phyloP scores from a whole-genome alignment of 352 stramenopile species.

The Blastocystis hominis region DNA sequence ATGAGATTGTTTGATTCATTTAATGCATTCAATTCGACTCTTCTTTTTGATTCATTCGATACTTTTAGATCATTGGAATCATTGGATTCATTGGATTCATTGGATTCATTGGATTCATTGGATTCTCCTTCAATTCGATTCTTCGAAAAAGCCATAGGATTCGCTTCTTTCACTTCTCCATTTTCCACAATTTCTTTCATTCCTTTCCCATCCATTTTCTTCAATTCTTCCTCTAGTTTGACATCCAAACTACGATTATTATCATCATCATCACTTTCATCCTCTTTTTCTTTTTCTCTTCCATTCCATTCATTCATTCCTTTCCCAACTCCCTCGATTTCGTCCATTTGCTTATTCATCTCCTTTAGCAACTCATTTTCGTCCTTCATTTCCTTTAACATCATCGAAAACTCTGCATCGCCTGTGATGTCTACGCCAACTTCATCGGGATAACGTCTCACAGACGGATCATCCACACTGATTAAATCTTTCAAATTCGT shows the following conservation, averaged over 20 bases:
- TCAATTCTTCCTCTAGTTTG: neutral
- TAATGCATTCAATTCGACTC: neutral
- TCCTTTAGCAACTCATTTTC: neutral
- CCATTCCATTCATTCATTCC: neutral
- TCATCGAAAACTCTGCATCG: neutral
- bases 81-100: no score
- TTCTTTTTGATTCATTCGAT: neutral
- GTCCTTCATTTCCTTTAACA: neutral
- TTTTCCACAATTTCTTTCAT: neutral
- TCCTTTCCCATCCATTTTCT: neutral
- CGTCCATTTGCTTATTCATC: neutral
- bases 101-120: no score
- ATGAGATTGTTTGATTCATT: neutral
- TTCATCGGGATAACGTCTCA: neutral
- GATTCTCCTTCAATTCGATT: no score
- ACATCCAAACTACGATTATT: neutral
- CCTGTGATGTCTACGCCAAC: neutral
- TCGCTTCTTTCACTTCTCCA: neutral
- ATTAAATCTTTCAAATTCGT: conserved; percentile 37
- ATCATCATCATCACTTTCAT: neutral
- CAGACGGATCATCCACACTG: neutral
- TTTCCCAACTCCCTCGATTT: neutral
- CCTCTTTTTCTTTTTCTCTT: neutral
- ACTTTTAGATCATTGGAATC: no score
- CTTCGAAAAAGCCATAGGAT: neutral